Percentiles rank a stretch among this genome's conserved stretches.
Conservation (phyloP, 169 alveolate species). For the Plasmodium adleri region DNA sequence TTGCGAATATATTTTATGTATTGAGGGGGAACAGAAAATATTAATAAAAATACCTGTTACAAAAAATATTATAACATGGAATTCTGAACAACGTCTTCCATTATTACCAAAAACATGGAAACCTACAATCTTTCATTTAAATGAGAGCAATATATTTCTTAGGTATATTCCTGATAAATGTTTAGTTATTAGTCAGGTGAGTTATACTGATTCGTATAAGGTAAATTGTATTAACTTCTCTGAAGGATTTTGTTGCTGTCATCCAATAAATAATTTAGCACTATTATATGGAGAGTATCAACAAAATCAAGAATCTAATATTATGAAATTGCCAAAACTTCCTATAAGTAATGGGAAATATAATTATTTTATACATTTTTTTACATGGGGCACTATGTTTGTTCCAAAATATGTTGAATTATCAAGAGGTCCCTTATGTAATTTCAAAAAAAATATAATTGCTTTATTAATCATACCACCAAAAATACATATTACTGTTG, state of each 20-base stretch:
- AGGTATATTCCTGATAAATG: slow-evolving; percentile 78
- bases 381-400: slow-evolving; percentile 81
- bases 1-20: slow-evolving; percentile 53
- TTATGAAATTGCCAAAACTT: slow-evolving; percentile 76
- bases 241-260: slow-evolving; percentile 82
- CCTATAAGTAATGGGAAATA: slow-evolving; percentile 76
- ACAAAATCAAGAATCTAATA: slow-evolving; percentile 44
- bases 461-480: slow-evolving; percentile 82
- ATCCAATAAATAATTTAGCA: slow-evolving; percentile 80
- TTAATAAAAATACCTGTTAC: slow-evolving; percentile 78
- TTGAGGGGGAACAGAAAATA: slow-evolving; percentile 82
- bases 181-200: slow-evolving; percentile 75
- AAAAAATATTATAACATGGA: slow-evolving; percentile 77
- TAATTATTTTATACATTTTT: slow-evolving; percentile 81
- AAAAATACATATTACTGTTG: slow-evolving; percentile 72
- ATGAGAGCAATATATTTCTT: slow-evolving; percentile 66
- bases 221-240: slow-evolving; percentile 80
- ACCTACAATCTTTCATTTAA: slow-evolving; percentile 77
- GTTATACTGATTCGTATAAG: slow-evolving; percentile 62
- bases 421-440: slow-evolving; percentile 75
- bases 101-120: slow-evolving; percentile 83
- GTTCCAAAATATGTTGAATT: slow-evolving; percentile 78
- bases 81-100: slow-evolving; percentile 80
- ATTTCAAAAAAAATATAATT: slow-evolving; percentile 60
- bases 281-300: slow-evolving; percentile 79